Base-by-base conservation (phyloP, 2,329 filamentous ascomycete species). In the Incumbomyces delicatus region DNA sequence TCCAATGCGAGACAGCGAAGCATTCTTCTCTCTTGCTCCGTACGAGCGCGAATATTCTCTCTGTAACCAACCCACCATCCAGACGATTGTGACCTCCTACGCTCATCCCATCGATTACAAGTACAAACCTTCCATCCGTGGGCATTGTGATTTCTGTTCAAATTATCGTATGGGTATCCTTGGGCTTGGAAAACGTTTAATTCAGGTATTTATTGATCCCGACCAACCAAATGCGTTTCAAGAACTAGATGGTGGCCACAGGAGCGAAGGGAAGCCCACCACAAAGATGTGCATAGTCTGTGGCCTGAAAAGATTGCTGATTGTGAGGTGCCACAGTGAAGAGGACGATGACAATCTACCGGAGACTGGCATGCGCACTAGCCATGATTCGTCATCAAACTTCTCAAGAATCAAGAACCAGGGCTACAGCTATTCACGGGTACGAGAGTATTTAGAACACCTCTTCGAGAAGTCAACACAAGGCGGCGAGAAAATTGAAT, bases 201-300 rank as follows among this genome's bases (percentile, higher is more conserved):
- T 51, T 11, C 30, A 49, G 18, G 51, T 58, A n/a, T 44, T 51
- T 16, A 37, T 39, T 18, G 34, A 48, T 10, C 17, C 41, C 10
- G 47, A 46, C 16, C 34, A 35, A 5, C 27, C 44, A 13, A 30
- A 30, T n/a, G 16, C 22, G 12, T 48, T 50, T 12, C 45, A 52
- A 31, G 54, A 58, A 30, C 35, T 36, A 4, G 50, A 48, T 4
- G 39, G 52, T 22, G 53, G 55, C 13, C 49, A 51, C 37, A 30
- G 50, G 17, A 35, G 47, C 14, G 27, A 29, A 31, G 53, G 48
- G 2, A 39, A 44, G 17, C 45, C 45, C 27, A 30, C 43, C 11
- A 58, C 55, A 6, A 53, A 52, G 31, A 58, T 58, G 55, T 58
- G 56, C 38, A 41, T 55, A 12, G 33, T 31, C 11, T 58, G 56